A percentile compares a stretch with the other conserved stretches of the same genome.
phyloP scores from a whole-genome alignment of 202 grass and related monocot genomes.

The Schoenoplectus triqueter region DNA sequence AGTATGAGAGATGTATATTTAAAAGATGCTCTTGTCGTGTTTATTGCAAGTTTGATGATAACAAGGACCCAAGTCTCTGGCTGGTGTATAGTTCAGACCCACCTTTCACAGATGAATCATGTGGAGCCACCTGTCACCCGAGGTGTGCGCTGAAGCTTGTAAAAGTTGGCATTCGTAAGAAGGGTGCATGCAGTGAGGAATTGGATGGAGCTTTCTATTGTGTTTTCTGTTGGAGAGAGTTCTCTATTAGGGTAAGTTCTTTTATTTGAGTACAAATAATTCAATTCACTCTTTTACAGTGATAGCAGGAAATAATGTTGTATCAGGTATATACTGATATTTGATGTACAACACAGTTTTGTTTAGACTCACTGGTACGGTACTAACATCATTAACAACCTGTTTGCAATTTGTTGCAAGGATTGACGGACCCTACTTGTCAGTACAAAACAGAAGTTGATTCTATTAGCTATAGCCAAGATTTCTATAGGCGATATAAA shows the following conservation, averaged over 20 bases:
- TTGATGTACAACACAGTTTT: background rate
- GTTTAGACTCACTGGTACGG: conserved; percentile 31
- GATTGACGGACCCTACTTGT: conserved; percentile 15
- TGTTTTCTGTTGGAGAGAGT: conserved; percentile 77
- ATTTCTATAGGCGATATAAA: no score
- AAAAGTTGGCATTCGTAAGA: conserved; percentile 66
- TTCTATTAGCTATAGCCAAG: conserved; percentile 19
- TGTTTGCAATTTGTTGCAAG: background rate
- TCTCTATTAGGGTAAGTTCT: conserved; percentile 70
- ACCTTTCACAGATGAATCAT: conserved; percentile 67
- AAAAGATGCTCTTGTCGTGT: conserved; percentile 92
- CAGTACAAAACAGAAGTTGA: conserved; percentile 28
- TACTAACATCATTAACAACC: background rate
- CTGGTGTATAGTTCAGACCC: conserved; percentile 85
- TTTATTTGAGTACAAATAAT: background rate
- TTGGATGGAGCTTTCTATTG: conserved; percentile 83
- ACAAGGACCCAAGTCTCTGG: conserved; percentile 95
- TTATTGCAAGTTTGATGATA: conserved; percentile 86
- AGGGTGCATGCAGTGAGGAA: conserved; percentile 49
- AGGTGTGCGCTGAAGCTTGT: conserved; percentile 89
- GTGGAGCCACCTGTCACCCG: conserved; percentile 78
- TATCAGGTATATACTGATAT: conserved; percentile 28
- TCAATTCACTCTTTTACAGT: conserved; percentile 37
- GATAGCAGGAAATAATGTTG: background rate
- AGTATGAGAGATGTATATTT: conserved; percentile 67